Evolutionary conservation across 1,284 basidiomycete genomes (phyloP), one percentile per base, ranked within the genome.

Genomic region (Athelia psychrophila): DNA sequence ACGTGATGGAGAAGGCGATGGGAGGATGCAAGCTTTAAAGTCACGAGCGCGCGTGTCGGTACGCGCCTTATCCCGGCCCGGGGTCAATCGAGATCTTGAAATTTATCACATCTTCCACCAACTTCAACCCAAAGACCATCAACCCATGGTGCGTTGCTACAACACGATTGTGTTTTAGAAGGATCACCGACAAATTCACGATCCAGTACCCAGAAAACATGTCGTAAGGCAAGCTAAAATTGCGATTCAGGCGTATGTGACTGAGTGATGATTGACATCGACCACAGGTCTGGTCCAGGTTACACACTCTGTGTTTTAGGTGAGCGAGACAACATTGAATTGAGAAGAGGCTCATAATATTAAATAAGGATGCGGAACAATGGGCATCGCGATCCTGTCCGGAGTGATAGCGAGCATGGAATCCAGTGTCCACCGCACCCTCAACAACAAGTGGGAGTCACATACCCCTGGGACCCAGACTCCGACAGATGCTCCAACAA

Each of bases 361-460:
- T 25, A 47, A 23, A 44, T 49, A 64, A 93, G 95, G 95, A 79
- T 99, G 97, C 72, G 97, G 97, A 53, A 99, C 97, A 6, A 99
- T 99, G 97, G 97, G 97, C 52, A 76, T 98, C 58, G 95, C 97
- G 54, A 83, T 99, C 66, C 83, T 97, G 46, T 97, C 95, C 25
- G 97, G 94, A 50, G 86, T 96, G 38, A 73, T 95, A 47, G 81
- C 86, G 56, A 87, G 88, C 65, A 78, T 92, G 46, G 77, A 86
- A 56, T 68, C 59, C 19, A 54, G 56, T 38, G 19, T 48, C 57
- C 3, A 27, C 18, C 55, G 35, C 62, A 49, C 30, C 58, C 59
- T 54, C 54, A 58, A 40, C 67, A 46, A 42, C 16, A 87, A 87
- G 68, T 91, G 88, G 89, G 88, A 91, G 67, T 87, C 87, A 12